phyloP scores from a whole-genome alignment of 2,329 filamentous ascomycete species.

The Intubia oerlemansii region DNA sequence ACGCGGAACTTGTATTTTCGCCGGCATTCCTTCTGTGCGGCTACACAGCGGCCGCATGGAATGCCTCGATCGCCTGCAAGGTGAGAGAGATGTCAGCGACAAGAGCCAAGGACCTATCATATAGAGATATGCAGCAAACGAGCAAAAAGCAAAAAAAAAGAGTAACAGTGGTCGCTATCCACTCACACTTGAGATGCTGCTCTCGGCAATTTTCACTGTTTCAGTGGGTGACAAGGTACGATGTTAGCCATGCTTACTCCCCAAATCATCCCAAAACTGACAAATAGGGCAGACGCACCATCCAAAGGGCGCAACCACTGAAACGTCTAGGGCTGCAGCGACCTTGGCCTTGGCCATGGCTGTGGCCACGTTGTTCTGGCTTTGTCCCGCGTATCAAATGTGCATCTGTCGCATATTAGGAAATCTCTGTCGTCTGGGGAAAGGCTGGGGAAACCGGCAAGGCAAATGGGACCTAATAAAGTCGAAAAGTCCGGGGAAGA shows the following conservation, averaged over 20 bases:
- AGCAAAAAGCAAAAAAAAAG: neutral
- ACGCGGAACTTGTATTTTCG: constrained; percentile 15
- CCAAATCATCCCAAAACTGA: too few species aligned
- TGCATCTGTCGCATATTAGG: too few species aligned
- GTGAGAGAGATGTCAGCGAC: neutral
- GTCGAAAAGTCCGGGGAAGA: too few species aligned
- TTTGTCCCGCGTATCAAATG: too few species aligned
- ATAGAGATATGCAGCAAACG: too few species aligned
- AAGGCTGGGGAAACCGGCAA: too few species aligned
- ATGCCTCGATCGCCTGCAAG: constrained; percentile 17
- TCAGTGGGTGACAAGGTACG: neutral
- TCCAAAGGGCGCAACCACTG: constrained; percentile 3
- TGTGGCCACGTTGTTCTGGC: too few species aligned
- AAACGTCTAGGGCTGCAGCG: neutral
- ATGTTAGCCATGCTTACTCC: too few species aligned
- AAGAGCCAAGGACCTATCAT: too few species aligned
- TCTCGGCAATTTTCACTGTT: constrained; percentile 23
- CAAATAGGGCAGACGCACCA: constrained; percentile 2
- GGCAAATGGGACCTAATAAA: too few species aligned
- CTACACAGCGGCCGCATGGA: constrained; percentile 14
- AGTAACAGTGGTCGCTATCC: neutral
- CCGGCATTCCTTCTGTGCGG: constrained; percentile 10
- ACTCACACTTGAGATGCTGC: constrained; percentile 26
- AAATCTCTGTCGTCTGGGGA: too few species aligned
- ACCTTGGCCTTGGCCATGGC: too few species aligned